phyloP scores from a whole-genome alignment of 805 yeast species.

The Metschnikowia noctiluminum region DNA sequence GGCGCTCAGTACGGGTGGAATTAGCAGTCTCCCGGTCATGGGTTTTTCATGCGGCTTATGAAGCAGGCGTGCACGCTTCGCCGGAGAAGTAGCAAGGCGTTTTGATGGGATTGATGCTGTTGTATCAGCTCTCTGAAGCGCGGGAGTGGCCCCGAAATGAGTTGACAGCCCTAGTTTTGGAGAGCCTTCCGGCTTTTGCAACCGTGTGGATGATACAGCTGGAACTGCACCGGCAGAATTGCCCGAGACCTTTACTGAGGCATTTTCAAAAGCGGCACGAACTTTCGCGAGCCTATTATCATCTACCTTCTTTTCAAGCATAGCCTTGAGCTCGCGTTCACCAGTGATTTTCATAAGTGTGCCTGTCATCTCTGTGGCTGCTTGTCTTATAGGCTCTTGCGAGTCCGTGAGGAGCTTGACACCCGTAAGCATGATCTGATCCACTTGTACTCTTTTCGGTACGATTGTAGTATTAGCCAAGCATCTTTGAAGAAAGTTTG shows the following conservation, averaged over 20 bases:
- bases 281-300: slow-evolving; percentile 70
- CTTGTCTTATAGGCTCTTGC: slow-evolving; percentile 76
- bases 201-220: slow-evolving; percentile 1
- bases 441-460: slow-evolving; percentile 55
- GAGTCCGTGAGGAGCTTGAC: slow-evolving; percentile 75
- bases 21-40: slow-evolving; percentile 42
- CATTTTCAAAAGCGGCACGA: slow-evolving; percentile 51
- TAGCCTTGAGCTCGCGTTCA: slow-evolving; percentile 56
- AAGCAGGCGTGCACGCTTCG: slow-evolving; percentile 36
- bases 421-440: slow-evolving; percentile 51
- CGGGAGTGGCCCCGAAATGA: slow-evolving; percentile 4
- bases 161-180: slow-evolving; percentile 1
- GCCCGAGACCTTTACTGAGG: slow-evolving; percentile 42
- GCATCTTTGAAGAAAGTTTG: slow-evolving; percentile 61
- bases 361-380: slow-evolving; percentile 76
- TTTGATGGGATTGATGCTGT: slow-evolving; percentile 52
- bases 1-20: slow-evolving; percentile 21
- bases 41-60: slow-evolving; percentile 32
- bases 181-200: not conserved
- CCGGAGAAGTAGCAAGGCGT: slow-evolving; percentile 69
- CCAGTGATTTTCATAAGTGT: slow-evolving; percentile 82
- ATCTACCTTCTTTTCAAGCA: slow-evolving; percentile 70
- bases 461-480: slow-evolving; percentile 45
- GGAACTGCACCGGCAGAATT: slow-evolving; percentile 16
- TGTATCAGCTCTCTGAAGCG: slow-evolving; percentile 6